phyloP scores from a whole-genome alignment of 371 early-diverging fungal species.

The Rhizopus stolonifer region DNA sequence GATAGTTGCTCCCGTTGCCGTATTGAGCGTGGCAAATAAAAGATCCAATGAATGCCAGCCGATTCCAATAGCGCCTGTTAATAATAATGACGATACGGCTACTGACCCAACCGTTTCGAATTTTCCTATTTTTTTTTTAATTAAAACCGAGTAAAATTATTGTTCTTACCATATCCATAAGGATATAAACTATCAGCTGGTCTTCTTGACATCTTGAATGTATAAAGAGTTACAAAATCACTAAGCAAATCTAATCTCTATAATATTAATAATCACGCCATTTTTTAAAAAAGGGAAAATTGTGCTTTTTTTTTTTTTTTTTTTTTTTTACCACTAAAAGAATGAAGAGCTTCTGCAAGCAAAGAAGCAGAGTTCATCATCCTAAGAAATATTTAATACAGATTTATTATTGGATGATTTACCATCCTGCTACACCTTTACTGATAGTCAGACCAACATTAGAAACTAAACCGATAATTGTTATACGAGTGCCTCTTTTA shows the following conservation, averaged over 20 bases:
- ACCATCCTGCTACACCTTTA: constrained; percentile 71
- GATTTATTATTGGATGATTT: too few species aligned
- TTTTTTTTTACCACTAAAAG: constrained; percentile 52
- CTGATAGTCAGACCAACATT: constrained; percentile 63
- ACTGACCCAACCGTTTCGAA: constrained; percentile 73
- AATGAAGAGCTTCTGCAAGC: constrained; percentile 70
- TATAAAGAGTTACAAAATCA: constrained; percentile 70
- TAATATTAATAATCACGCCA: not conserved
- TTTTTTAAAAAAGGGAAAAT: constrained; percentile 5
- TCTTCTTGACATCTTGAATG: constrained; percentile 66
- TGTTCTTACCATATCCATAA: constrained; percentile 59
- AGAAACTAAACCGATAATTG: constrained; percentile 62
- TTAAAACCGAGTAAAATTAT: not conserved
- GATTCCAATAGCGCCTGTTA: constrained; percentile 63
- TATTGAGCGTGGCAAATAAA: constrained; percentile 21
- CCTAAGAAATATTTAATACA: constrained; percentile 29
- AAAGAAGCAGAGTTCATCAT: constrained; percentile 70
- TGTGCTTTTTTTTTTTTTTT: too few species aligned
- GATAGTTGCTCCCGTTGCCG: not conserved
- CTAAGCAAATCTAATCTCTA: constrained; percentile 56
- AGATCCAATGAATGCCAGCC: constrained; percentile 67
- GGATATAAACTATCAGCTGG: constrained; percentile 60
- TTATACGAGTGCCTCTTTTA: constrained; percentile 60
- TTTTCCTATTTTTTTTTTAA: constrained; percentile 42
- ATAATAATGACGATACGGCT: constrained; percentile 62